Evolutionary conservation across 208 protist species (phyloP).

Genomic region (Porcisia hertigi): DNA sequence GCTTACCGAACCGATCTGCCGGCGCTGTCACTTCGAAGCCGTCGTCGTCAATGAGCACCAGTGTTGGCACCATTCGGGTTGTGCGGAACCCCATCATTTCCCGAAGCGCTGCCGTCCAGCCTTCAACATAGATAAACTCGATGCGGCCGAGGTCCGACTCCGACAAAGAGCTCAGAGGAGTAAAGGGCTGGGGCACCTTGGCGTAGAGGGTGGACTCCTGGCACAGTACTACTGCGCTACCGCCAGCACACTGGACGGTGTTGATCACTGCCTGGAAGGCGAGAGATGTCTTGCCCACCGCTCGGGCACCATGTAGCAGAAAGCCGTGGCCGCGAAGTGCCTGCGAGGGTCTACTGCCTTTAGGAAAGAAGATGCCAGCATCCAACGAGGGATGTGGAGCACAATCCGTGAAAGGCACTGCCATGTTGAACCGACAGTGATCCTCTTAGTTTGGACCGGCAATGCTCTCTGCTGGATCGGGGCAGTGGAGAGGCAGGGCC

Average conservation of each 20-base stretch:
- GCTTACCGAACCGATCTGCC: neutral
- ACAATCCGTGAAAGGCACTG: neutral
- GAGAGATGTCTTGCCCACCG: slow-evolving; percentile 63
- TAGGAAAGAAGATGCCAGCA: slow-evolving; percentile 26
- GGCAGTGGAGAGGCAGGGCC: neutral
- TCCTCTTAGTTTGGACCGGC: neutral
- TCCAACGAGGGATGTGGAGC: slow-evolving; percentile 7
- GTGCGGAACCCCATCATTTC: slow-evolving; percentile 47
- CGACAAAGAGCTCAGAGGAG: slow-evolving; percentile 35
- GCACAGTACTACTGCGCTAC: slow-evolving; percentile 52
- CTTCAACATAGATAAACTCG: slow-evolving; percentile 59
- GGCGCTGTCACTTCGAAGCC: slow-evolving; percentile 33
- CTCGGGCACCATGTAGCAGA: slow-evolving; percentile 48
- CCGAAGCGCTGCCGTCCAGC: slow-evolving; percentile 29
- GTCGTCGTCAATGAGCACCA: slow-evolving; percentile 64
- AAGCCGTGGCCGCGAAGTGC: slow-evolving; percentile 46
- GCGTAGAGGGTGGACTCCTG: slow-evolving; percentile 45
- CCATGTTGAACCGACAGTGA: neutral
- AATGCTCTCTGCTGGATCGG: neutral
- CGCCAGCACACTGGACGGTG: slow-evolving; percentile 19
- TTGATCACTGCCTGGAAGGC: slow-evolving; percentile 72
- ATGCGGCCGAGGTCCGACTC: slow-evolving; percentile 44
- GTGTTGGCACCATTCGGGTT: slow-evolving; percentile 26
- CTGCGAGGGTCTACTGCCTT: slow-evolving; percentile 16
- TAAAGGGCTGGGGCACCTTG: slow-evolving; percentile 70